phyloP scores from a whole-genome alignment of 768 basidiomycete species.

The Dioszegia aurantiaca region DNA sequence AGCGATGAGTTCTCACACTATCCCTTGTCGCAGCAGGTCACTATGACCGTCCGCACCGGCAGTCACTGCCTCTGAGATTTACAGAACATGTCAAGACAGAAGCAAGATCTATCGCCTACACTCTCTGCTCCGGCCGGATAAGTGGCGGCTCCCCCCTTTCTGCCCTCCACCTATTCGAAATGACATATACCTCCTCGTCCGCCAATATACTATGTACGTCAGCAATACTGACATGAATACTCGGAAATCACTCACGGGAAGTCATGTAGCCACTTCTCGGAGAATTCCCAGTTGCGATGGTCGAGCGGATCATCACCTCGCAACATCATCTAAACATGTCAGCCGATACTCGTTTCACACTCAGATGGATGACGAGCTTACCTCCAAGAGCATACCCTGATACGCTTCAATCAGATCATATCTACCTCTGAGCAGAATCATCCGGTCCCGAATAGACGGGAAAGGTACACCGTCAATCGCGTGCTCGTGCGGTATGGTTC shows the following conservation, averaged over 20 bases:
- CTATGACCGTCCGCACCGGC: too few relatives aligned
- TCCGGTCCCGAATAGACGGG: conserved; percentile 82
- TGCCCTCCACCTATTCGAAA: conserved; percentile 82
- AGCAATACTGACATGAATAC: background rate
- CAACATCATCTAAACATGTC: conserved; percentile 8
- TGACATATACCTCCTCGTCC: conserved; percentile 66
- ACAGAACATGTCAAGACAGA: too few relatives aligned
- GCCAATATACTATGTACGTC: conserved; percentile 65
- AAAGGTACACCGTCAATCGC: conserved; percentile 87
- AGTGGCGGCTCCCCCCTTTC: conserved; percentile 67
- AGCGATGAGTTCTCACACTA: too few relatives aligned
- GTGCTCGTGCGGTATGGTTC: conserved; percentile 82
- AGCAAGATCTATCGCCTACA: background rate
- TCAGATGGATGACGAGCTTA: conserved; percentile 50
- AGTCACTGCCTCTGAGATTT: too few relatives aligned
- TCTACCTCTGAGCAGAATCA: conserved; percentile 80
- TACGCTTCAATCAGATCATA: conserved; percentile 68
- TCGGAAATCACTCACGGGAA: conserved; percentile 63
- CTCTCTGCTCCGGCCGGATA: conserved; percentile 6
- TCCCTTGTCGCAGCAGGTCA: too few relatives aligned
- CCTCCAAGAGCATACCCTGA: conserved; percentile 65
- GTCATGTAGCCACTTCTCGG: conserved; percentile 75
- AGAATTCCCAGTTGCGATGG: conserved; percentile 84
- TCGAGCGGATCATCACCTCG: conserved; percentile 78
- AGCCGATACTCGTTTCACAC: background rate